Evolutionary conservation across 2,329 filamentous ascomycete genomes (phyloP).

Genomic region (Colletotrichum gigasporum): DNA sequence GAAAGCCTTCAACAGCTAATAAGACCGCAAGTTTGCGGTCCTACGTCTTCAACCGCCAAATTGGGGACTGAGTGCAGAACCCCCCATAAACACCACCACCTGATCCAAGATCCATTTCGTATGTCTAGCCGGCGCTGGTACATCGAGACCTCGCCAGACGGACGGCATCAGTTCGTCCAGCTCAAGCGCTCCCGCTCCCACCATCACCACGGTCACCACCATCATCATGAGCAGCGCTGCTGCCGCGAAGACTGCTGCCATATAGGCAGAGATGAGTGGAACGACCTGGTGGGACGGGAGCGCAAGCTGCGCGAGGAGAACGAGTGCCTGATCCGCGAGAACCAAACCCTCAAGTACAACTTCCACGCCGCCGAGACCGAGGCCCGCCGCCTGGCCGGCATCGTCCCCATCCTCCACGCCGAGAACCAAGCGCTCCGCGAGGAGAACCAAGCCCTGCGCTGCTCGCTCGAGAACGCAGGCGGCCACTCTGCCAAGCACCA

Average conservation of each 20-base stretch:
- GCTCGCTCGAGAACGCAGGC: slow-evolving; percentile 44
- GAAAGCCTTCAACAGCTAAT: not conserved
- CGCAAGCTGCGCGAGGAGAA: slow-evolving; percentile 46
- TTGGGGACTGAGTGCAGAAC: slow-evolving; percentile 30
- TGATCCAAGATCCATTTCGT: slow-evolving; percentile 16
- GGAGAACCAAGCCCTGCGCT: slow-evolving; percentile 51
- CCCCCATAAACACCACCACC: not conserved
- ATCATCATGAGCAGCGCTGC: slow-evolving; percentile 34
- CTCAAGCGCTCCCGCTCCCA: slow-evolving; percentile 51
- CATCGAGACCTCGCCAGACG: slow-evolving; percentile 46
- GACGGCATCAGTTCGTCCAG: slow-evolving; percentile 47
- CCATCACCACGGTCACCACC: slow-evolving; percentile 40
- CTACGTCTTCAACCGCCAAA: slow-evolving; percentile 16
- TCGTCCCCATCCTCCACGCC: slow-evolving; percentile 48
- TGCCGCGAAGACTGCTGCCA: slow-evolving; percentile 45
- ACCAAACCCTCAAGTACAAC: slow-evolving; percentile 44
- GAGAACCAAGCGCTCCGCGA: slow-evolving; percentile 46
- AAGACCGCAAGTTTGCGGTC: not conserved
- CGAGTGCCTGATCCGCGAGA: slow-evolving; percentile 42
- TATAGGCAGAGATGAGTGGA: slow-evolving; percentile 48
- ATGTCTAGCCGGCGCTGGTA: slow-evolving; percentile 48
- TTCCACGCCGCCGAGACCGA: slow-evolving; percentile 47
- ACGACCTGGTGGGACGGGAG: slow-evolving; percentile 47
- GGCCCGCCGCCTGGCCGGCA: slow-evolving; percentile 43
- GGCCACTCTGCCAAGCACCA: slow-evolving; percentile 42